A percentile compares a stretch with the other conserved stretches of the same genome.
Conservation (phyloP, 169 alveolate species). For the Plasmodium adleri region DNA sequence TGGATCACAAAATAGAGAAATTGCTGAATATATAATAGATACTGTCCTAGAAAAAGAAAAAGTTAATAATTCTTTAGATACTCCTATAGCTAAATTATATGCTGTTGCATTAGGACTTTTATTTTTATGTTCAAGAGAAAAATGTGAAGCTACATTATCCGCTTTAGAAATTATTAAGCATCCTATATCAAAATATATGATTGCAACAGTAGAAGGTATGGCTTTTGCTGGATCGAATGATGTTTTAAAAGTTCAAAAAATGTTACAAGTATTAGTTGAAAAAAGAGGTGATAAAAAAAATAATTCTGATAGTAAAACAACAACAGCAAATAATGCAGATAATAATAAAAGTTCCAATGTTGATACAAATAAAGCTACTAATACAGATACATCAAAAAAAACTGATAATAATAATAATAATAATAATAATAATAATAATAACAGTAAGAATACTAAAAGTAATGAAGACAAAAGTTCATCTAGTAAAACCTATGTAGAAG, state of each 20-base stretch:
- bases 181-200: constrained; percentile 85
- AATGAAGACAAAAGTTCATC: constrained; percentile 21
- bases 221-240: constrained; percentile 99
- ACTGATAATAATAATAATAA: background rate
- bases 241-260: constrained; percentile 95
- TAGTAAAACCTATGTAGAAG: constrained; percentile 76
- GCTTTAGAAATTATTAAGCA: constrained; percentile 90
- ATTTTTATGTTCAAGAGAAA: constrained; percentile 93
- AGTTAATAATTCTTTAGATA: constrained; percentile 44
- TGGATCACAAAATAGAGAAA: constrained; percentile 97
- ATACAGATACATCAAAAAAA: constrained; percentile 21
- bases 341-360: background rate
- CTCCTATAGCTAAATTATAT: constrained; percentile 34
- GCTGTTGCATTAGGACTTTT: constrained; percentile 94
- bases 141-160: constrained; percentile 92
- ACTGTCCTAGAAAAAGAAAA: constrained; percentile 90
- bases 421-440: background rate
- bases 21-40: constrained; percentile 94
- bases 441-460: constrained; percentile 1
- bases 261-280: constrained; percentile 93
- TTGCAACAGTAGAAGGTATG: constrained; percentile 92
- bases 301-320: constrained; percentile 32
- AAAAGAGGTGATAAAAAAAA: constrained; percentile 69
- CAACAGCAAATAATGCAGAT: constrained; percentile 44
- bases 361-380: constrained; percentile 16